Evolutionary conservation across 306 rosid species (phyloP).

Genomic region (Prunus mume): DNA sequence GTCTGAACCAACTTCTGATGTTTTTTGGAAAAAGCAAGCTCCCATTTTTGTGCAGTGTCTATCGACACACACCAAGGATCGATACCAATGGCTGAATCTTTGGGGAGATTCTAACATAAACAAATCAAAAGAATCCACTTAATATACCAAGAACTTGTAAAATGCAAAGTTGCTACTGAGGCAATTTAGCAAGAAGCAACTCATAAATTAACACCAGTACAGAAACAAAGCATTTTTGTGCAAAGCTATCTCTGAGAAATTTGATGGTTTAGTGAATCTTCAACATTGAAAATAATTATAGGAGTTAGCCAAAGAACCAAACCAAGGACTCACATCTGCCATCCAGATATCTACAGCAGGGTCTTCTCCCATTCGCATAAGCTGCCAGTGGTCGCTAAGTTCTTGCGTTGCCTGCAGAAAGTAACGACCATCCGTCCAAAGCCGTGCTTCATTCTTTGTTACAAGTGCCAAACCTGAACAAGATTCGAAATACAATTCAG

Average conservation of each 20-base stretch:
- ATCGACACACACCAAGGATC: conserved; percentile 95
- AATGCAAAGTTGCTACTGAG: neutral
- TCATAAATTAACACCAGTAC: neutral
- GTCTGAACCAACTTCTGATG: conserved; percentile 86
- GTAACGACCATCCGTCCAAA: conserved; percentile 98
- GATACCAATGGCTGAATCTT: conserved; percentile 70
- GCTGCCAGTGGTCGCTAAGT: conserved; percentile 82
- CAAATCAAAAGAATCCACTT: conserved; percentile 13
- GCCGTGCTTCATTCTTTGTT: conserved; percentile 65
- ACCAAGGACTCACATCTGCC: conserved; percentile 67
- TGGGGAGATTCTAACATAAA: conserved; percentile 59
- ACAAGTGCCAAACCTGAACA: conserved; percentile 82
- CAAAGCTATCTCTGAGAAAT: neutral
- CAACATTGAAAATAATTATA: neutral
- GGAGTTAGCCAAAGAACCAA: conserved; percentile 8
- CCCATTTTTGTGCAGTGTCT: conserved; percentile 84
- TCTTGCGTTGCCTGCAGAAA: conserved; percentile 88
- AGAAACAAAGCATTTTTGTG: neutral
- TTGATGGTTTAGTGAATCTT: neutral
- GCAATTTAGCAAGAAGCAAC: neutral
- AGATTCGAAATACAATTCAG: conserved; percentile 6
- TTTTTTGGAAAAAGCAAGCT: conserved; percentile 58
- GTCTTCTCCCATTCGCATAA: conserved; percentile 97
- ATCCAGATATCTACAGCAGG: conserved; percentile 87
- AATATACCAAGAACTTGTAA: neutral